These are phyloP conservation scores for Hyaloscypha variabilis DNA, from an alignment of 495 filamentous ascomycete species.

Conservation along the genomic window DNA sequence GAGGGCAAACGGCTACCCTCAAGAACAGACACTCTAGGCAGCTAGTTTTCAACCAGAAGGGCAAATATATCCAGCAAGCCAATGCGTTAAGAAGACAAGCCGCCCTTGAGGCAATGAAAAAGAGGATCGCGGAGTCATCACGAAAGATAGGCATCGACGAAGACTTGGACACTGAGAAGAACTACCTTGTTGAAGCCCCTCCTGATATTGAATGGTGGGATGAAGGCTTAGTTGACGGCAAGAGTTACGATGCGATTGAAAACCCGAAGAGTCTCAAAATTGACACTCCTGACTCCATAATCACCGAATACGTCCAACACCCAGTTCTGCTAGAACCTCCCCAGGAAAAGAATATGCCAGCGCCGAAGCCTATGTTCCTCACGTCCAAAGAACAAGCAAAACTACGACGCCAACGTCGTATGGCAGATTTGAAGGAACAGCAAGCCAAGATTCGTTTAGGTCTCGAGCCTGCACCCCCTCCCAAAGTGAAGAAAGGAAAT, in stretches of 20 bases:
- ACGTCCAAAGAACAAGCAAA: conserved; percentile 92
- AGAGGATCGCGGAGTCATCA: conserved; percentile 81
- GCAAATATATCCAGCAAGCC: conserved; percentile 94
- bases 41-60: conserved; percentile 91
- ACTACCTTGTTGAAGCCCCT: conserved; percentile 80
- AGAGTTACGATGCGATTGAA: conserved; percentile 71
- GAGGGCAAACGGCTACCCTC: conserved; percentile 61
- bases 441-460: conserved; percentile 95
- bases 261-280: conserved; percentile 70
- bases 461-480: conserved; percentile 83
- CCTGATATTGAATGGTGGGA: conserved; percentile 99
- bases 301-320: conserved; percentile 90
- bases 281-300: conserved; percentile 74
- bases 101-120: conserved; percentile 91
- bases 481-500: conserved; percentile 94
- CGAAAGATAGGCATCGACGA: conserved; percentile 90
- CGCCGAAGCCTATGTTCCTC: conserved; percentile 88
- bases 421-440: conserved; percentile 90
- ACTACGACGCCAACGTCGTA: conserved; percentile 83
- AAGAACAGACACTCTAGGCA: conserved; percentile 69
- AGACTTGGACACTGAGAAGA: conserved; percentile 85
- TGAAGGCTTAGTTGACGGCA: conserved; percentile 75
- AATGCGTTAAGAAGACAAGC: conserved; percentile 85
- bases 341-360: conserved; percentile 77
- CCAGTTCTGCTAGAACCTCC: conserved; percentile 91